Evolutionary conservation across 1,139 yeast species (phyloP).

Genomic region (Geotrichum phurueaensis): DNA sequence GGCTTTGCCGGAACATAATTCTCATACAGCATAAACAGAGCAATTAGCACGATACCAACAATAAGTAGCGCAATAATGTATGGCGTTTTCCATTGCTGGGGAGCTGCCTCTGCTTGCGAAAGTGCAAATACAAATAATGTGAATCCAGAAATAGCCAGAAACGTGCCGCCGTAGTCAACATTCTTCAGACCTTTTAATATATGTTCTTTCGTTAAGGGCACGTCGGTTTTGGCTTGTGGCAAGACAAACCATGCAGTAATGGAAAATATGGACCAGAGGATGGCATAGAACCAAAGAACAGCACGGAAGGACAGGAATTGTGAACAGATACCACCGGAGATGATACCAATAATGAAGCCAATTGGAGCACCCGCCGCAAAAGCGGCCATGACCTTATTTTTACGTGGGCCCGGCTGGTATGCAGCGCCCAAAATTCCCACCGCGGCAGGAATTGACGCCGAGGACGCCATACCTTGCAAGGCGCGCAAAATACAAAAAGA

Average conservation of each 20-base stretch:
- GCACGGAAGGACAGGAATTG: slow-evolving; percentile 40
- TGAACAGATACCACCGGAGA: slow-evolving; percentile 41
- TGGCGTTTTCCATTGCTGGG: slow-evolving; percentile 42
- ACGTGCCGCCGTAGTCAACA: slow-evolving; percentile 40
- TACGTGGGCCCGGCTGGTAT: slow-evolving; percentile 37
- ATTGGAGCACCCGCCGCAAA: slow-evolving; percentile 45
- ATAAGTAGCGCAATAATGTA: slow-evolving; percentile 42
- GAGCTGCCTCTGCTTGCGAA: slow-evolving; percentile 39
- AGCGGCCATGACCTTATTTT: slow-evolving; percentile 41
- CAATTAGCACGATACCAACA: slow-evolving; percentile 37
- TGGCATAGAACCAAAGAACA: slow-evolving; percentile 39
- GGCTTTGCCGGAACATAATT: slow-evolving; percentile 37
- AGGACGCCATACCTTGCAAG: slow-evolving; percentile 40
- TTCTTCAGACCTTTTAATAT: slow-evolving; percentile 25
- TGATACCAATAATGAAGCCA: slow-evolving; percentile 40
- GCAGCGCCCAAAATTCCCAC: slow-evolving; percentile 42
- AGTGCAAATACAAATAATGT: slow-evolving; percentile 41
- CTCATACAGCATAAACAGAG: slow-evolving; percentile 39
- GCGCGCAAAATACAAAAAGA: slow-evolving; percentile 39
- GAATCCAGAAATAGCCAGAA: slow-evolving; percentile 38
- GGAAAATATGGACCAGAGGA: slow-evolving; percentile 33
- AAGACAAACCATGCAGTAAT: slow-evolving; percentile 31
- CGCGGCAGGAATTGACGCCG: slow-evolving; percentile 42
- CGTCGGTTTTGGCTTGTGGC: slow-evolving; percentile 31
- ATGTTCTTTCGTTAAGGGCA: slow-evolving; percentile 15